Evolutionary conservation across 345 rosid species (phyloP), one percentile per base, ranked within the genome.

Genomic region (Eucalyptus erythrocorys): DNA sequence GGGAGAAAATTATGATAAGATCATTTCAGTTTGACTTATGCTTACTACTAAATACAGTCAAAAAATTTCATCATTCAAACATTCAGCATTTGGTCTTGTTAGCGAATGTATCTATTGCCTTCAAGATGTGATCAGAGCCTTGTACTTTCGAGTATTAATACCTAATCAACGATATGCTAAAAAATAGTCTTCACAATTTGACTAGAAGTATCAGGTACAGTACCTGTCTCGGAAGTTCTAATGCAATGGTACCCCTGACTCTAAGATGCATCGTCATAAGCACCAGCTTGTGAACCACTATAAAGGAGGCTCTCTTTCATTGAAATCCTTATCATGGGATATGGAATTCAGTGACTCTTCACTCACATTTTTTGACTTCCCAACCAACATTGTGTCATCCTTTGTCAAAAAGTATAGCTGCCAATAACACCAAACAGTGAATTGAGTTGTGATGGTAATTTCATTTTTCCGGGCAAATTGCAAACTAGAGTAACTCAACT

Each of bases 201-300:
- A 71, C 43, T 66, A 68, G 50, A 68, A 88, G 88, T 37, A 37
- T 76, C 47, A 76, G 47, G 82, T 59, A 86, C 59, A 88, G 87
- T 94, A 96, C 98, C 98, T 95, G 95, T 95, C 94, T 93, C 88
- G 42, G 88, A 87, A 88, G 89, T 86, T 89, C 91, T 90, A 71
- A 71, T 91, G 15, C 32, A 89, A 48, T 87, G 95, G 85, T 59
- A 89, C 91, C 87, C 48, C 91, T 91, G 89, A 92, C 71, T 91
- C 91, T 14, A 89, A 87, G 87, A 89, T n/a, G 82, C 10, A 37
- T 10, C 47, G 10, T 76, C 45, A 37, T 37, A 37, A 42, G 88
- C 87, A 64, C 89, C 91, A 49, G 82, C 86, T 82, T 85, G 87
- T n/a, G 71, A 89, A 90, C 79, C 92, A 79, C 89, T 92, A 59